phyloP scores from a whole-genome alignment of 2,329 filamentous ascomycete genomes.

The Beauveria scarabaeidicola region DNA sequence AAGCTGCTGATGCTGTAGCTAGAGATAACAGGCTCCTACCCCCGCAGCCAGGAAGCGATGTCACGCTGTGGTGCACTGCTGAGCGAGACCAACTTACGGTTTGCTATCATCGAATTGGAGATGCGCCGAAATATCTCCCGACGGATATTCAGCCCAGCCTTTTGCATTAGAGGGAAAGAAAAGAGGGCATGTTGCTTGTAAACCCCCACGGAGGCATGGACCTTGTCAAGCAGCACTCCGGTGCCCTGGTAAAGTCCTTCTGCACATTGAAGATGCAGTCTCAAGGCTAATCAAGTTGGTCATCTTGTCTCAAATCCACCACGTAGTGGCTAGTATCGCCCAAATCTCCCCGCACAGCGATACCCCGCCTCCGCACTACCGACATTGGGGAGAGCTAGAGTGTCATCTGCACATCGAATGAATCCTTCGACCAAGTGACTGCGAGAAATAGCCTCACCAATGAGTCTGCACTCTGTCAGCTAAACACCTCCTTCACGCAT shows the following conservation, averaged over 20 bases:
- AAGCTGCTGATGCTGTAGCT: neutral
- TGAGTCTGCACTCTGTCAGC: neutral
- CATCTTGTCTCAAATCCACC: too few relatives aligned
- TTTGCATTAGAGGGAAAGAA: neutral
- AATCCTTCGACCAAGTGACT: neutral
- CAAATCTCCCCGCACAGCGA: neutral
- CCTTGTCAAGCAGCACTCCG: neutral
- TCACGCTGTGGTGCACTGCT: neutral
- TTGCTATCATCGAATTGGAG: neutral
- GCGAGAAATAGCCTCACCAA: neutral
- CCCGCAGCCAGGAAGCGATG: neutral
- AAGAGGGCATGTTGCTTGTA: neutral
- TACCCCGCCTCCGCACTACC: neutral
- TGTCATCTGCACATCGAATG: neutral
- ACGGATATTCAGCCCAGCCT: conserved; percentile 2
- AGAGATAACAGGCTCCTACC: neutral
- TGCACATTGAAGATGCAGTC: too few relatives aligned
- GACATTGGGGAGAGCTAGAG: neutral
- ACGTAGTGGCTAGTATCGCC: too few relatives aligned
- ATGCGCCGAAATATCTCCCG: neutral
- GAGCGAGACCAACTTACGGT: neutral
- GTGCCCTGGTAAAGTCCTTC: neutral
- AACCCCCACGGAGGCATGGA: neutral
- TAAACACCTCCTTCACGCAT: neutral
- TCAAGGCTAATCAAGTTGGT: too few relatives aligned